A percentile compares a stretch with the other conserved stretches of the same genome.
These are phyloP conservation scores for Fraxinus latifolia DNA, from an alignment of 305 asterid genomes.

Conservation along the genomic window DNA sequence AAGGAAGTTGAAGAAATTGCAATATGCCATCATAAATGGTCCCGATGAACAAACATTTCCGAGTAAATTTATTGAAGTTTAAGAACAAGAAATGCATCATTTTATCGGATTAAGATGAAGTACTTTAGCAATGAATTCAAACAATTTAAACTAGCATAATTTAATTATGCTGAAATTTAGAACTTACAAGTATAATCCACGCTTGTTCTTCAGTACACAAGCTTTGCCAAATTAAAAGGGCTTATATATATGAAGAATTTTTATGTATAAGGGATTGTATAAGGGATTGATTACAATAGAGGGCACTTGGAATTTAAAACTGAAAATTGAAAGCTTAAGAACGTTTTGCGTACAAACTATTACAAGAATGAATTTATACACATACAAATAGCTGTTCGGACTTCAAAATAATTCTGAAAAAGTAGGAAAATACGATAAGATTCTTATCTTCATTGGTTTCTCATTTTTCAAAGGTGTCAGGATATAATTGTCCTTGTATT, in stretches of 20 bases:
- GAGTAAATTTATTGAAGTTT: not conserved
- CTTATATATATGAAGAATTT: not conserved
- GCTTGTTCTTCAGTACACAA: not conserved
- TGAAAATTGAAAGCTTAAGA: not conserved
- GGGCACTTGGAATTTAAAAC: no score
- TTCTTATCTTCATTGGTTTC: no score
- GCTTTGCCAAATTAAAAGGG: not conserved
- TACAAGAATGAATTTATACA: not conserved
- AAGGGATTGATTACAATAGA: not conserved
- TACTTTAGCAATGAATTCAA: not conserved
- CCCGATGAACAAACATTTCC: not conserved
- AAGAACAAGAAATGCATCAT: not conserved
- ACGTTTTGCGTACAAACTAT: not conserved
- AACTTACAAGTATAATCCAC: not conserved
- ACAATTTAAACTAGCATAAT: not conserved
- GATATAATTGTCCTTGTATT: no score
- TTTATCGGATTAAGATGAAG: not conserved
- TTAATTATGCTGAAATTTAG: not conserved
- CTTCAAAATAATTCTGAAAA: not conserved
- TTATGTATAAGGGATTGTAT: not conserved
- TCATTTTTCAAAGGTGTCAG: no score
- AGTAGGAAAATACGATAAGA: no score
- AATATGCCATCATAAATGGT: not conserved
- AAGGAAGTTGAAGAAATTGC: not conserved
- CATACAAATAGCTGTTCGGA: no score